Percentiles rank a stretch among this genome's conserved stretches.
Evolutionary conservation across 305 asterid species (phyloP).

Genomic region (Solanum chacoense): DNA sequence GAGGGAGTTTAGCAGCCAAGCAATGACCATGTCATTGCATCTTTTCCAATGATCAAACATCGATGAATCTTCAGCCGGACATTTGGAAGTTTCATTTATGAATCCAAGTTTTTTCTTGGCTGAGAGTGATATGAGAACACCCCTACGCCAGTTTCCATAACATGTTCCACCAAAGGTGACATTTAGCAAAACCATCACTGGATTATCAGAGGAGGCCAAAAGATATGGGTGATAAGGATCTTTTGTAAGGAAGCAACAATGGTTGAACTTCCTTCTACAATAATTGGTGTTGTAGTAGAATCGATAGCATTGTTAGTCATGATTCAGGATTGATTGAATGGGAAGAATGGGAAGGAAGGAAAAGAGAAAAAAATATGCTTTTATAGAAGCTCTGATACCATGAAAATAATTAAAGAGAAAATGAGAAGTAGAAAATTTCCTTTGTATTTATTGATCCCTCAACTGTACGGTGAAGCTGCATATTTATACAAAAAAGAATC

Average conservation of each 20-base stretch:
- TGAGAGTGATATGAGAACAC: neutral
- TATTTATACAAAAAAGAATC: neutral
- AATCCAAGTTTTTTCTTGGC: neutral
- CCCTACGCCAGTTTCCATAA: neutral
- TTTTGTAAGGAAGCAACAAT: neutral
- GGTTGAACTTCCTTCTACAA: neutral
- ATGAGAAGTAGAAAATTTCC: neutral
- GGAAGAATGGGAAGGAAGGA: neutral
- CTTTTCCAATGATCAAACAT: neutral
- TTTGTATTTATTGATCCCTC: neutral
- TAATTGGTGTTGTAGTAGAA: neutral
- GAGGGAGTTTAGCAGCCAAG: neutral
- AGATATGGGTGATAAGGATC: neutral
- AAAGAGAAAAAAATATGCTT: neutral
- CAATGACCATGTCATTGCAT: neutral
- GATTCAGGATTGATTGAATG: neutral
- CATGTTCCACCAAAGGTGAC: neutral
- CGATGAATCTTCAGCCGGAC: neutral
- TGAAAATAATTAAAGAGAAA: neutral
- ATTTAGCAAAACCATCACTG: neutral
- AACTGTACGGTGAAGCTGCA: neutral
- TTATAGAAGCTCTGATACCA: neutral
- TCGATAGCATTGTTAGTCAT: neutral
- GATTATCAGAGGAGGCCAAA: neutral
- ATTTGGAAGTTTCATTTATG: neutral